Evolutionary conservation across 2,329 filamentous ascomycete genomes (phyloP).

Genomic region (Talaromyces pinophilus): DNA sequence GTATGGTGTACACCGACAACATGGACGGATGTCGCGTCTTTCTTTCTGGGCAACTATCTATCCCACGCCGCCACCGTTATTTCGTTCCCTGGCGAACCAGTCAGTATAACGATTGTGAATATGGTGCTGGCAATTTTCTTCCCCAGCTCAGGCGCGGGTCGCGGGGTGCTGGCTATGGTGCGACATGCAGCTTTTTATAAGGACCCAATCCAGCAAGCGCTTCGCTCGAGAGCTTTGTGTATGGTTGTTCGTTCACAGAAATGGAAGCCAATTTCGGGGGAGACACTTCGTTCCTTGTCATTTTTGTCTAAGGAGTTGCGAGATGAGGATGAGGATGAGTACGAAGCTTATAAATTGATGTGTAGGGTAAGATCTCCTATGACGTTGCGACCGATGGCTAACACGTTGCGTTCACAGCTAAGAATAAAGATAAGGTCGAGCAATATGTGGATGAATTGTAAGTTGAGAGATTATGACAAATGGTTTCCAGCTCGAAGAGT

Average conservation of each 20-base stretch:
- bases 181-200: conserved; percentile 25
- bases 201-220: conserved; percentile 31
- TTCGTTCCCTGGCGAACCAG: conserved; percentile 33
- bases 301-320: conserved; percentile 20
- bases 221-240: conserved; percentile 32
- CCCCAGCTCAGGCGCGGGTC: conserved; percentile 30
- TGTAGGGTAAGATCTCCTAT: neutral
- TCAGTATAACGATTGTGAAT: conserved; percentile 22
- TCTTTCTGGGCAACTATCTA: conserved; percentile 41
- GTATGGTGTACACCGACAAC: conserved; percentile 17
- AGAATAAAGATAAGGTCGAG: neutral
- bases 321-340: conserved; percentile 23
- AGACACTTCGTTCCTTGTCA: conserved; percentile 25
- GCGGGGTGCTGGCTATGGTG: conserved; percentile 33
- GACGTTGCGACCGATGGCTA: neutral
- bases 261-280: conserved; percentile 29
- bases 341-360: neutral
- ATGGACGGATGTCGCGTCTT: conserved; percentile 31
- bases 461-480: neutral
- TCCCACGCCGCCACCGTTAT: conserved; percentile 40
- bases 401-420: neutral
- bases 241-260: conserved; percentile 32
- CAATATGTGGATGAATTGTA: neutral
- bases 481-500: too few relatives aligned
- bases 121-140: conserved; percentile 31